Evolutionary conservation across 2,329 filamentous ascomycete species (phyloP).

Genomic region (Pseudogymnoascus sp.): DNA sequence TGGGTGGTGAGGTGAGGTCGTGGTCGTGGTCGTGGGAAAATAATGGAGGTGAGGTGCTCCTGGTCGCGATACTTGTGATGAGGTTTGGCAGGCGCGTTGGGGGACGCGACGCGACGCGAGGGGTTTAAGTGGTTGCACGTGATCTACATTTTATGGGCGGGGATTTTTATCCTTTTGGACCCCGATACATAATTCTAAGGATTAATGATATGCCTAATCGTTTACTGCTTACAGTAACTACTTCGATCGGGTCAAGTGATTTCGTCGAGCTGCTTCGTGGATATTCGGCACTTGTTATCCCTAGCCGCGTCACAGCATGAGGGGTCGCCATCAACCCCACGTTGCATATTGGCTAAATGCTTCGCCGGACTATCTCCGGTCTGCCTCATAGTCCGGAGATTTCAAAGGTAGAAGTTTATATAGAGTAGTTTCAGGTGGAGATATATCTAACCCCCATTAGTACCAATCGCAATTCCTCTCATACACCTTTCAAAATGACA

Average conservation of each 20-base stretch:
- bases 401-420: not conserved
- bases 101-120: not conserved
- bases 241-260: not conserved
- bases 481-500: not conserved
- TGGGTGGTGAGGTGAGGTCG: not conserved
- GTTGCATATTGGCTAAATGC: slow-evolving; percentile 4
- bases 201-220: not conserved
- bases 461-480: not conserved
- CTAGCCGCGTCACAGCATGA: not conserved
- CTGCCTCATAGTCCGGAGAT: not conserved
- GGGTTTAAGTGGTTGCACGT: slow-evolving; percentile 9
- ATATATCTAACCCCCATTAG: not conserved
- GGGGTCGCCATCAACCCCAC: not conserved
- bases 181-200: not conserved
- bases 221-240: not conserved
- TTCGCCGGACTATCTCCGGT: not conserved
- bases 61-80: not conserved
- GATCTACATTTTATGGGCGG: not conserved
- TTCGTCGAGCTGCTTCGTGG: not conserved
- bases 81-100: not conserved
- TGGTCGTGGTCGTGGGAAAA: not conserved
- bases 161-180: not conserved
- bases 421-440: not conserved
- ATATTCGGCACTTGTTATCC: not conserved
- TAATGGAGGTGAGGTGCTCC: not conserved